Conservation (phyloP, 371 early-diverging fungal genomes). For the Mucor piriformis region DNA sequence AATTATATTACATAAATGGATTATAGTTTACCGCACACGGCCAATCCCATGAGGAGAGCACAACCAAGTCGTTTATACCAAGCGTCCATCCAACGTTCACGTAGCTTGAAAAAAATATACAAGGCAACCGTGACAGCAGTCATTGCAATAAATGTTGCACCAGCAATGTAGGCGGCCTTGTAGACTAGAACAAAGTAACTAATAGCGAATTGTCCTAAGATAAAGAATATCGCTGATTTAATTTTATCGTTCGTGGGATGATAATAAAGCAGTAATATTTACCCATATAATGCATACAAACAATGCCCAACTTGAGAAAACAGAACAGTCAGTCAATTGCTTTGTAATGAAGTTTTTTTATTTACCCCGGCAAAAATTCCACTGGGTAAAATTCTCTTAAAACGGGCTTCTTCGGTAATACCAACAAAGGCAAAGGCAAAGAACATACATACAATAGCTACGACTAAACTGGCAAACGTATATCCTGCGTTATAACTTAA, state of each 20-base stretch:
- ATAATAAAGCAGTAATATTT: background rate
- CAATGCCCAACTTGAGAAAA: constrained; percentile 39
- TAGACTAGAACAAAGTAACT: constrained; percentile 38
- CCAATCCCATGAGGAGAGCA: constrained; percentile 48
- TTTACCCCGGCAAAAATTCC: constrained; percentile 50
- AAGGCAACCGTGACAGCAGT: constrained; percentile 41
- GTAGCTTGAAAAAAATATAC: constrained; percentile 49
- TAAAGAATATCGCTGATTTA: background rate
- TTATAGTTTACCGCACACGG: constrained; percentile 42
- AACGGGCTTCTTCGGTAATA: constrained; percentile 42
- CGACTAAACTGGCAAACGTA: constrained; percentile 44
- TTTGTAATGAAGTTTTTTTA: background rate
- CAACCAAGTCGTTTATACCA: constrained; percentile 56
- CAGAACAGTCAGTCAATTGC: too few relatives aligned
- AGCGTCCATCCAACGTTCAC: constrained; percentile 48
- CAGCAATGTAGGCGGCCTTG: constrained; percentile 32
- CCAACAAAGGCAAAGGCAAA: constrained; percentile 49
- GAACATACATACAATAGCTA: constrained; percentile 47
- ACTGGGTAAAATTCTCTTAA: constrained; percentile 39
- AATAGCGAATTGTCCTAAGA: constrained; percentile 50
- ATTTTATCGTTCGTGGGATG: background rate
- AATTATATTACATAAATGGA: background rate
- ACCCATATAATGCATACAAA: constrained; percentile 53
- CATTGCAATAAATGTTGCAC: constrained; percentile 44
- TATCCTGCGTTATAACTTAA: constrained; percentile 43